A percentile compares a stretch with the other conserved stretches of the same genome.
Conservation (phyloP, 345 rosid species). For the Garcia nutans region DNA sequence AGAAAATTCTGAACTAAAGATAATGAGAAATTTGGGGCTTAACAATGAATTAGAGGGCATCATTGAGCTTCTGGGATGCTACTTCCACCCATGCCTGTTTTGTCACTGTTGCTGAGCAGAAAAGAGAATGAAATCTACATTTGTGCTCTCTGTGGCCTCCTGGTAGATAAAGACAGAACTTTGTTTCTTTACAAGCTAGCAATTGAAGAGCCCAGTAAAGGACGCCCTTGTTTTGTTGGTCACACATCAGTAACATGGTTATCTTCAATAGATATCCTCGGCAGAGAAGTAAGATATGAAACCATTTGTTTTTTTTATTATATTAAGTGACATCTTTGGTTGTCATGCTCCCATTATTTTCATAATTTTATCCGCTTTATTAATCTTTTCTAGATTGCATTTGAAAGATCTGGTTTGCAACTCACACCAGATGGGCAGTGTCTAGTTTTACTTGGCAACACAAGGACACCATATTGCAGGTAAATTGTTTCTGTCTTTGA, state of each 20-base stretch:
- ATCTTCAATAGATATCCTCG: constrained; percentile 36
- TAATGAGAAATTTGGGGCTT: constrained; percentile 35
- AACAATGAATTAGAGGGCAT: constrained; percentile 45
- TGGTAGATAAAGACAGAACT: constrained; percentile 41
- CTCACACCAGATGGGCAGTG: constrained; percentile 68
- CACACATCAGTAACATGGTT: constrained; percentile 53
- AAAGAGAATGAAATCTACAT: constrained; percentile 53
- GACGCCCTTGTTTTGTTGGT: constrained; percentile 73
- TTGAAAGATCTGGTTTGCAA: constrained; percentile 56
- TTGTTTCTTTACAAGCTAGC: constrained; percentile 63
- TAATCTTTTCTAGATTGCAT: constrained; percentile 44
- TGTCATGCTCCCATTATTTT: constrained; percentile 1
- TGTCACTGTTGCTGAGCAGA: constrained; percentile 49
- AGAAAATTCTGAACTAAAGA: constrained; percentile 35
- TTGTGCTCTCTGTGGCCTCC: constrained; percentile 58
- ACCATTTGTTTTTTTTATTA: neutral
- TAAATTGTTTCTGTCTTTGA: constrained; percentile 28
- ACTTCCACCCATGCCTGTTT: constrained; percentile 61
- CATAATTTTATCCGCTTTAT: constrained; percentile 10
- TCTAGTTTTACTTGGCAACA: constrained; percentile 59
- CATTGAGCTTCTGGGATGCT: constrained; percentile 67
- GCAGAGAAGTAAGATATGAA: constrained; percentile 42
- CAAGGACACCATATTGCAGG: constrained; percentile 86
- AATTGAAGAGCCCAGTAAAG: constrained; percentile 46
- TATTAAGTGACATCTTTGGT: constrained; percentile 11